These are phyloP conservation scores for Penicillium sumatraense DNA, from an alignment of 2,329 filamentous ascomycete species.

Conservation along the genomic window DNA sequence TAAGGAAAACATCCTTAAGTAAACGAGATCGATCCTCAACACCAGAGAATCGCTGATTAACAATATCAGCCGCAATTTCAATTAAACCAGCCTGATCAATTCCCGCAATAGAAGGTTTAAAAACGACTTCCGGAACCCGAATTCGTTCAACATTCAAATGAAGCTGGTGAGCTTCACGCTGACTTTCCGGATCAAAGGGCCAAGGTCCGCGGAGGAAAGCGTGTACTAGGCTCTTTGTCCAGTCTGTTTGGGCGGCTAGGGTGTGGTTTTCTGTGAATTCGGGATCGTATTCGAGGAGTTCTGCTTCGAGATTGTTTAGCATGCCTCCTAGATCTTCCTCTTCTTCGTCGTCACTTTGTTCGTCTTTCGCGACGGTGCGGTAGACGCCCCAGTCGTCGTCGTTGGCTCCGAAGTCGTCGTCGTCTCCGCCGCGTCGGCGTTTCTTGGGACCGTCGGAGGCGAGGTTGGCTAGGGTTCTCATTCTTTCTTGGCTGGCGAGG, in stretches of 20 bases:
- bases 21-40: slow-evolving; percentile 67
- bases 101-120: slow-evolving; percentile 89
- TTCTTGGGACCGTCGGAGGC: slow-evolving; percentile 85
- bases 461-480: slow-evolving; percentile 97
- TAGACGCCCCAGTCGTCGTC: slow-evolving; percentile 99
- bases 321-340: slow-evolving; percentile 81
- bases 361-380: slow-evolving; percentile 83
- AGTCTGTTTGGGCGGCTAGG: slow-evolving; percentile 88
- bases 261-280: slow-evolving; percentile 92
- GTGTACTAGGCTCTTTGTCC: slow-evolving; percentile 89
- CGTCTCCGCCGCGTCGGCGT: slow-evolving; percentile 86
- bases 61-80: slow-evolving; percentile 88
- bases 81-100: slow-evolving; percentile 91
- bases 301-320: slow-evolving; percentile 78
- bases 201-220: slow-evolving; percentile 87
- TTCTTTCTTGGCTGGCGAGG: slow-evolving; percentile 91
- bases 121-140: slow-evolving; percentile 88
- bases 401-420: slow-evolving; percentile 95
- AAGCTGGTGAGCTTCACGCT: slow-evolving; percentile 81
- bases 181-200: slow-evolving; percentile 79
- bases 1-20: slow-evolving; percentile 86
- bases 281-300: slow-evolving; percentile 84
- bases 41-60: slow-evolving; percentile 75
- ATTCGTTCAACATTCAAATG: slow-evolving; percentile 97
- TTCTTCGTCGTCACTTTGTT: slow-evolving; percentile 81